phyloP scores from a whole-genome alignment of 495 filamentous ascomycete genomes.

The Penicillium lividum region DNA sequence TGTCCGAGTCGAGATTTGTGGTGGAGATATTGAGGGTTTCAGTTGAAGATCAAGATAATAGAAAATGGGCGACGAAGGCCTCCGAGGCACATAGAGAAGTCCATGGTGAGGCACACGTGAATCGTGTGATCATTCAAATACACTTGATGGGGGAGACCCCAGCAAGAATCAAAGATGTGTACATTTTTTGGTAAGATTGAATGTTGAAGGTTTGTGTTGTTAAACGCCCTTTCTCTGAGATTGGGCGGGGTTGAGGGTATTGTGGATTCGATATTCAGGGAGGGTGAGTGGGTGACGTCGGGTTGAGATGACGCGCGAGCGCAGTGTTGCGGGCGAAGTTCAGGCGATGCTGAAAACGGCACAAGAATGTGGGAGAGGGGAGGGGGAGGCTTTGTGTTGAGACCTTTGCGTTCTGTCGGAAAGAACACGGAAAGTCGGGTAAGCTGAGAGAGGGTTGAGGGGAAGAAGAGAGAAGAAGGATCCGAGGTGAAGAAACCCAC shows the following conservation, averaged over 20 bases:
- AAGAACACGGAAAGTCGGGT: not conserved
- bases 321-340: constrained; percentile 4
- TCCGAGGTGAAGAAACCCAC: constrained; percentile 16
- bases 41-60: constrained; percentile 11
- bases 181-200: constrained; percentile 27
- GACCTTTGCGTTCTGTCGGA: not conserved
- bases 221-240: constrained; percentile 8
- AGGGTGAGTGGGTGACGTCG: not conserved
- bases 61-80: constrained; percentile 37
- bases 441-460: constrained; percentile 11
- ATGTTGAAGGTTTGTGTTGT: not conserved
- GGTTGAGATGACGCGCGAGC: not conserved
- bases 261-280: not conserved
- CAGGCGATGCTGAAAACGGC: constrained; percentile 21
- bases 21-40: constrained; percentile 6
- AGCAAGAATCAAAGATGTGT: constrained; percentile 20
- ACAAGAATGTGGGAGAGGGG: constrained; percentile 18
- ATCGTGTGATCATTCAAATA: constrained; percentile 33
- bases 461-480: constrained; percentile 13
- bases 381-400: not conserved
- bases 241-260: constrained; percentile 4
- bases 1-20: constrained; percentile 7
- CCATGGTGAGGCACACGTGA: constrained; percentile 37
- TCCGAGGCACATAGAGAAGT: constrained; percentile 31
- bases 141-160: constrained; percentile 29